phyloP scores from a whole-genome alignment of 2,329 filamentous ascomycete genomes.

The Talaromyces sp. region DNA sequence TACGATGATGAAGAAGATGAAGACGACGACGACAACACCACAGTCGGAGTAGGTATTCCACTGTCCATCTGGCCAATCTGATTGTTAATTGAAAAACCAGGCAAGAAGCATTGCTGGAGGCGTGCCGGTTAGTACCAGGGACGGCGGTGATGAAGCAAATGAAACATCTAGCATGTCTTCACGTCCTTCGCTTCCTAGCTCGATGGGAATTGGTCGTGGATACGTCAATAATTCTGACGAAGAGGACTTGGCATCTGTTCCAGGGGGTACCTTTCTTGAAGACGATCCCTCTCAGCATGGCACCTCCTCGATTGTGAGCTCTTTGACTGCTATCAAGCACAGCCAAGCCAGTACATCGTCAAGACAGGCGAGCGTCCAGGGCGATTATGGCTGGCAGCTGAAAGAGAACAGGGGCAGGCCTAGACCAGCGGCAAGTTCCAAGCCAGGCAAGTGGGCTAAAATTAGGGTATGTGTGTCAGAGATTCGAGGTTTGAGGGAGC shows the following conservation, averaged over 20 bases:
- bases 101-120: constrained; percentile 1
- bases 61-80: background rate
- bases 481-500: background rate
- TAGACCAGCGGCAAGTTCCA: background rate
- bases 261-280: constrained; percentile 10
- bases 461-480: constrained; percentile 3
- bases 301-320: background rate
- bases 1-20: background rate
- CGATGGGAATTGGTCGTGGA: background rate
- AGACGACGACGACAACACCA: background rate
- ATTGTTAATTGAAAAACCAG: background rate
- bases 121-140: background rate
- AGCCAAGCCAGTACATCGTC: background rate
- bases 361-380: background rate
- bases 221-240: constrained; percentile 14
- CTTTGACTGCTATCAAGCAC: background rate
- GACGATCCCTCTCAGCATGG: background rate
- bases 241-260: constrained; percentile 11
- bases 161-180: background rate
- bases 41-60: background rate
- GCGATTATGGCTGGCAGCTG: background rate
- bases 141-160: background rate
- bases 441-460: constrained; percentile 3
- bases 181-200: background rate
- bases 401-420: background rate